These are phyloP conservation scores for Apiospora sp. DNA, from an alignment of 2,329 filamentous ascomycete genomes.

Conservation along the genomic window DNA sequence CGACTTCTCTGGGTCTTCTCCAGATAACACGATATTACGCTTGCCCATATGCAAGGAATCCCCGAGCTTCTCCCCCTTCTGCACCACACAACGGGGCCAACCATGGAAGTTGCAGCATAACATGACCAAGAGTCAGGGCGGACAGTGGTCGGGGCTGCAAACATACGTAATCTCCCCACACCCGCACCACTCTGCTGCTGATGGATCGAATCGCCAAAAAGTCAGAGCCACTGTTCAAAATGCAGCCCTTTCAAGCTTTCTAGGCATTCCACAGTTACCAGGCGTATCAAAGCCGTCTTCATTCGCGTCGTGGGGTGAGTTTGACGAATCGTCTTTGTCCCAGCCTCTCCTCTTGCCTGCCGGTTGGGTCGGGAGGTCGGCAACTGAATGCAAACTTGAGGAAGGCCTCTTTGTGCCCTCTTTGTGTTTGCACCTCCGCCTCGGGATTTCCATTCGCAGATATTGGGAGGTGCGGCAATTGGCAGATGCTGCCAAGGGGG, in stretches of 20 bases:
- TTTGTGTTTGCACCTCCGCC: neutral
- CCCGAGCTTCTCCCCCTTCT: constrained; percentile 9
- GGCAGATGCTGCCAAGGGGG: constrained; percentile 3
- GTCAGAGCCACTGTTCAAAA: neutral
- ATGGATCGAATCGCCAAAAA: constrained; percentile 19
- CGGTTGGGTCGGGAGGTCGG: constrained; percentile 5
- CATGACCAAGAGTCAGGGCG: constrained; percentile 11
- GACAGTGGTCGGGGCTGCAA: neutral
- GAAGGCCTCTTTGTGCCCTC: neutral
- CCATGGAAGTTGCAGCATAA: constrained; percentile 3
- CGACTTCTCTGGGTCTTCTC: neutral
- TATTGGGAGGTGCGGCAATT: constrained; percentile 13
- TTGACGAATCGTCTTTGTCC: neutral
- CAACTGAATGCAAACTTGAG: neutral
- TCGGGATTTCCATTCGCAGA: constrained; percentile 6
- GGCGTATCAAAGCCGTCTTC: neutral
- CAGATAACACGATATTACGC: constrained; percentile 7
- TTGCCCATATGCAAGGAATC: constrained; percentile 5
- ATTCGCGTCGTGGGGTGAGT: neutral
- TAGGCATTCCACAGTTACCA: neutral
- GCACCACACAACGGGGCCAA: neutral
- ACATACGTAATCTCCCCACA: constrained; percentile 21
- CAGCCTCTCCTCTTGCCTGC: neutral
- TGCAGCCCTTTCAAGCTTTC: constrained; percentile 8
- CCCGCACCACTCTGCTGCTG: constrained; percentile 8